A percentile compares a stretch with the other conserved stretches of the same genome.
phyloP scores from a whole-genome alignment of 352 stramenopile species.

The Pythium rishiriense region DNA sequence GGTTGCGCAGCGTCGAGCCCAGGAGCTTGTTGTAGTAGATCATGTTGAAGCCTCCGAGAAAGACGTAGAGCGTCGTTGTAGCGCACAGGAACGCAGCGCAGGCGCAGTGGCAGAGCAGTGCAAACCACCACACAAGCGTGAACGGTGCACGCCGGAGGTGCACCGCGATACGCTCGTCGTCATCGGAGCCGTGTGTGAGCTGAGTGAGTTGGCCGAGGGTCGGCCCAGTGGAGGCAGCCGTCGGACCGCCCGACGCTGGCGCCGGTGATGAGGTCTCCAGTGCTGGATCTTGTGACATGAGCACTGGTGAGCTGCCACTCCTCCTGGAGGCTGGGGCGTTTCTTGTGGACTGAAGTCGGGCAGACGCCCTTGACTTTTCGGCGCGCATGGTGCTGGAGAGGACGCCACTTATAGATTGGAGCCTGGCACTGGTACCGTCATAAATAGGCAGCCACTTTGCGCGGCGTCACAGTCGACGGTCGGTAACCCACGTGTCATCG shows the following conservation, averaged over 20 bases:
- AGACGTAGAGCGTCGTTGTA: conserved; percentile 34
- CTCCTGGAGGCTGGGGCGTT: neutral
- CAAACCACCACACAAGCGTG: conserved; percentile 28
- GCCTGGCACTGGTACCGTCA: conserved; percentile 7
- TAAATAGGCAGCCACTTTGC: conserved; percentile 15
- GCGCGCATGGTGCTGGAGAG: no score
- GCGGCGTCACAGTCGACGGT: conserved; percentile 6
- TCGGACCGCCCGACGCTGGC: no score
- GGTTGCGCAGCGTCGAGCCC: conserved; percentile 26
- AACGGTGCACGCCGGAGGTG: conserved; percentile 27
- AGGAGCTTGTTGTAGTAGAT: conserved; percentile 54
- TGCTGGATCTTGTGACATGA: neutral
- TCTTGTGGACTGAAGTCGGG: neutral
- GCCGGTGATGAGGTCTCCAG: neutral
- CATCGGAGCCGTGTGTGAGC: neutral
- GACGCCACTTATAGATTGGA: no score
- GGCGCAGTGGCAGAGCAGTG: conserved; percentile 28
- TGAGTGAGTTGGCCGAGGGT: neutral
- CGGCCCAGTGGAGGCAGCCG: no score
- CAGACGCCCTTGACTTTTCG: neutral
- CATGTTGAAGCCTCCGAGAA: conserved; percentile 30
- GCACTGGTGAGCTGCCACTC: neutral
- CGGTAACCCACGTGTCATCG: neutral
- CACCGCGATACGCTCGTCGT: conserved; percentile 23
- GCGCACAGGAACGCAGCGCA: conserved; percentile 32